Conservation (phyloP, 108 stramenopile species). For the Cyclotella distinguenda region DNA sequence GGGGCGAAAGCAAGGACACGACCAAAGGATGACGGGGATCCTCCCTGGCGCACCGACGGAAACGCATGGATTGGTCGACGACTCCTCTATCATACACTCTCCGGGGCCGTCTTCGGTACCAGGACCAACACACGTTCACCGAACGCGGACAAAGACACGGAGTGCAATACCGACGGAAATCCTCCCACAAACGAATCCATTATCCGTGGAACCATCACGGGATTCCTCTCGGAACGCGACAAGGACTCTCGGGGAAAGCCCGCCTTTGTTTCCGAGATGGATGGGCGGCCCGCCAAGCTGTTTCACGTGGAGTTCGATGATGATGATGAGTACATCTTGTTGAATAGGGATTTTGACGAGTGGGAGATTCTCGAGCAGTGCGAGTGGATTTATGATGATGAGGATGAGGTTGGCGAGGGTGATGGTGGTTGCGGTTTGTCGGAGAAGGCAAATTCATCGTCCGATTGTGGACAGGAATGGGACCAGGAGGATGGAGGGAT, state of each 20-base stretch:
- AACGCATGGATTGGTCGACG: conserved; percentile 2
- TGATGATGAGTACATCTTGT: neutral
- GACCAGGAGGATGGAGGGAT: neutral
- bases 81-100: conserved; percentile 1
- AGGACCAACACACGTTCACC: neutral
- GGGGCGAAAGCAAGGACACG: neutral
- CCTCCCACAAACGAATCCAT: neutral
- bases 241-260: conserved; percentile 14
- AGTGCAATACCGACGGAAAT: neutral
- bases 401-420: neutral
- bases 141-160: neutral
- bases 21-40: conserved; percentile 4
- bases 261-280: conserved; percentile 12
- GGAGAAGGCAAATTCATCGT: too few relatives aligned
- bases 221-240: conserved; percentile 20
- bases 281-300: conserved; percentile 11
- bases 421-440: too few relatives aligned
- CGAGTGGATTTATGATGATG: conserved; percentile 18
- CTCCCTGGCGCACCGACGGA: conserved; percentile 5
- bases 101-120: neutral
- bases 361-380: conserved; percentile 23
- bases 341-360: conserved; percentile 24
- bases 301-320: conserved; percentile 24
- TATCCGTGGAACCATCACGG: conserved; percentile 10
- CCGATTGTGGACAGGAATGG: neutral